Evolutionary conservation across 2,329 filamentous ascomycete species (phyloP).

Genomic region (Zasmidium citrigriseum): DNA sequence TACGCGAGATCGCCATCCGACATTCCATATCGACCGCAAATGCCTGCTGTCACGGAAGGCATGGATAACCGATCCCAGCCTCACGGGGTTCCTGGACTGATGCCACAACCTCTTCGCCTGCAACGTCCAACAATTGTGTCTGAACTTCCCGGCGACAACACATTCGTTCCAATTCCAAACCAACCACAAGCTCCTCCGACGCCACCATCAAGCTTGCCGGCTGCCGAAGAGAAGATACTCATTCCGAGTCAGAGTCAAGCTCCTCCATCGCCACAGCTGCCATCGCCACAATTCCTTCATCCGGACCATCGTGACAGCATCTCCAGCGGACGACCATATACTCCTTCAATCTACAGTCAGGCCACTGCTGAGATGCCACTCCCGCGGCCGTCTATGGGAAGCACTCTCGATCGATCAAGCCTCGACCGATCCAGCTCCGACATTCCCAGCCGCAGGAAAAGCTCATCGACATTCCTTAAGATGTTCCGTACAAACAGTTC

Average conservation of each 20-base stretch:
- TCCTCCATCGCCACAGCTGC: too few species aligned
- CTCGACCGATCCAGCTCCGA: too few species aligned
- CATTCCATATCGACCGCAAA: not conserved
- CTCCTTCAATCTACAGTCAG: not conserved
- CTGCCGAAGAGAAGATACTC: not conserved
- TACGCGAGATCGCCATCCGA: not conserved
- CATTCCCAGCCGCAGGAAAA: not conserved
- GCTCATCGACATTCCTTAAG: not conserved
- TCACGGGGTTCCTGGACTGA: not conserved
- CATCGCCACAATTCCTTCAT: not conserved
- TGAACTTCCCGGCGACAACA: slow-evolving; percentile 10
- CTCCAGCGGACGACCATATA: not conserved
- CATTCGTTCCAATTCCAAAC: too few species aligned
- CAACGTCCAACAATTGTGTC: not conserved
- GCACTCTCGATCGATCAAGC: not conserved
- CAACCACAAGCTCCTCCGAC: not conserved
- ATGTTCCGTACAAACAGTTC: slow-evolving; percentile 5
- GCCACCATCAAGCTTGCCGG: not conserved
- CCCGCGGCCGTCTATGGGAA: not conserved
- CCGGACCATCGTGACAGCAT: not conserved
- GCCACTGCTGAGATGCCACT: not conserved
- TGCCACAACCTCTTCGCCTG: not conserved
- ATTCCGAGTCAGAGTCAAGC: not conserved
- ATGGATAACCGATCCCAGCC: not conserved
- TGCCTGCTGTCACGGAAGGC: not conserved